These are phyloP conservation scores for Penicillium sp. DNA, from an alignment of 2,329 filamentous ascomycete genomes.

Conservation along the genomic window DNA sequence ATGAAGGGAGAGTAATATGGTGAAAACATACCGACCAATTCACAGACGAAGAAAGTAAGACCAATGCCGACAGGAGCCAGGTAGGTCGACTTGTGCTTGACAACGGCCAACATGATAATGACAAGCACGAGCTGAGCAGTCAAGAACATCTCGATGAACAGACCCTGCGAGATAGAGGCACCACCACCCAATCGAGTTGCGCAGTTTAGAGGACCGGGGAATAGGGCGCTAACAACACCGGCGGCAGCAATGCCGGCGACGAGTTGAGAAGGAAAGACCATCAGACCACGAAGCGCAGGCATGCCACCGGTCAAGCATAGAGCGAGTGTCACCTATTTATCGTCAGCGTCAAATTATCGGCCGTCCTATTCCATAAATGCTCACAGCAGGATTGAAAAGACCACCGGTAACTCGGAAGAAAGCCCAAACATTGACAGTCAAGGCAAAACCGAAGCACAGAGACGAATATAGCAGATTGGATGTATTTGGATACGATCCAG, in stretches of 20 bases:
- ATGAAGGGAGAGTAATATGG: too few species aligned
- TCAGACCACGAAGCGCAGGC: constrained; percentile 56
- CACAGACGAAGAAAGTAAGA: constrained; percentile 69
- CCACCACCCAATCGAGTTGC: constrained; percentile 62
- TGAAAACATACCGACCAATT: constrained; percentile 52
- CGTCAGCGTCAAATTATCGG: constrained; percentile 20
- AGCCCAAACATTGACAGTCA: constrained; percentile 61
- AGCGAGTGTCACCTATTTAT: constrained; percentile 59
- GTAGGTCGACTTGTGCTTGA: constrained; percentile 75
- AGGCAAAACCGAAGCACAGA: constrained; percentile 53
- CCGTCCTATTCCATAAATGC: constrained; percentile 12
- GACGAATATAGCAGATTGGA: constrained; percentile 51
- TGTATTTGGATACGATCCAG: constrained; percentile 44
- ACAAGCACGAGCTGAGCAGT: constrained; percentile 68
- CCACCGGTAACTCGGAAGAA: constrained; percentile 61
- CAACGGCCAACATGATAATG: constrained; percentile 72
- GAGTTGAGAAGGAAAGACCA: constrained; percentile 64
- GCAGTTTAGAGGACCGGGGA: constrained; percentile 64
- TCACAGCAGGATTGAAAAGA: constrained; percentile 58
- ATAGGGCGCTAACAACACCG: constrained; percentile 61
- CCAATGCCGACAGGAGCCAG: constrained; percentile 76
- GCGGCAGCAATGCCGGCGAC: constrained; percentile 65
- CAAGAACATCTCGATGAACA: constrained; percentile 72
- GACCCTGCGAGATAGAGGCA: constrained; percentile 61
- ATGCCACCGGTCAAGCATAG: constrained; percentile 66